phyloP scores from a whole-genome alignment of 352 stramenopile genomes.

The Plasmopara viticola region DNA sequence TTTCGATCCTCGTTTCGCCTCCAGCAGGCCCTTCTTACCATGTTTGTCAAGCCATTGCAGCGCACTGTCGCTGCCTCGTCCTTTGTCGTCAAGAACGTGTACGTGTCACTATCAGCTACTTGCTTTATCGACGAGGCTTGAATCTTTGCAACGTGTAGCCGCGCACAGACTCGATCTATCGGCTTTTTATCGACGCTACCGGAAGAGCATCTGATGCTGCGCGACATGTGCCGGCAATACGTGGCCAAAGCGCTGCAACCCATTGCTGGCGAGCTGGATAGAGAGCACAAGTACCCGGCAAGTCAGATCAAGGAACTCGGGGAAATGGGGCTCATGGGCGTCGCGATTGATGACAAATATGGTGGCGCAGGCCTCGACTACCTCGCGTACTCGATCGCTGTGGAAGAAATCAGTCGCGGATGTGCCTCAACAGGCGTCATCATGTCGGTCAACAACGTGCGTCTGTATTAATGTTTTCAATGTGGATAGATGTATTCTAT shows the following conservation, averaged over 20 bases:
- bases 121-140: conserved; percentile 1
- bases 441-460: conserved; percentile 92
- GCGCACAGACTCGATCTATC: conserved; percentile 33
- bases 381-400: conserved; percentile 95
- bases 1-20: too few relatives aligned
- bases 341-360: conserved; percentile 86
- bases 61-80: too few relatives aligned
- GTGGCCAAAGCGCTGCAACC: conserved; percentile 91
- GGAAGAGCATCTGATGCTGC: conserved; percentile 95
- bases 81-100: conserved; percentile 20
- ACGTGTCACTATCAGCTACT: conserved; percentile 3
- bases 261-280: conserved; percentile 87
- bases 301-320: conserved; percentile 82
- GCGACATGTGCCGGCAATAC: conserved; percentile 94
- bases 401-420: conserved; percentile 96
- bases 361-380: conserved; percentile 93
- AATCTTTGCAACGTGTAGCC: conserved; percentile 2
- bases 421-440: conserved; percentile 95
- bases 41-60: too few relatives aligned
- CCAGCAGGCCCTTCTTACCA: too few relatives aligned
- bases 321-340: conserved; percentile 95
- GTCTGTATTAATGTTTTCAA: conserved; percentile 1
- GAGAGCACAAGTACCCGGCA: conserved; percentile 79
- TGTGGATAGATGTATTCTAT: too few relatives aligned
- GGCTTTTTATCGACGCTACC: conserved; percentile 72